A percentile compares a stretch with the other conserved stretches of the same genome.
Conservation (phyloP, 2,329 filamentous ascomycete genomes). For the Huntiella savannae region DNA sequence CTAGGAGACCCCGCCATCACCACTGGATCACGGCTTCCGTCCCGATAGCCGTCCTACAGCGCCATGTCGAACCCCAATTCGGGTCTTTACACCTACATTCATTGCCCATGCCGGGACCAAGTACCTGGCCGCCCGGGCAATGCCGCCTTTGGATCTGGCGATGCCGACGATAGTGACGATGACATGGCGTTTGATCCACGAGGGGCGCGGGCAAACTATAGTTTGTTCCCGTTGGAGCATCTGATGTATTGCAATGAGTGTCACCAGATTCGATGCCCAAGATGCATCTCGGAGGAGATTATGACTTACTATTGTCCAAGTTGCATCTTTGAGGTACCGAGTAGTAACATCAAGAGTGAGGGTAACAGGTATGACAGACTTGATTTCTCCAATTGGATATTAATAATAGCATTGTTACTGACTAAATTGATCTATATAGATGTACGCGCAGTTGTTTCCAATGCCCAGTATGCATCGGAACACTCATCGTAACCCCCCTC, state of each 20-base stretch:
- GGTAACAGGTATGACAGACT: slow-evolving; percentile 55
- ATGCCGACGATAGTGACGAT: slow-evolving; percentile 40
- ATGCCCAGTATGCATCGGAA: slow-evolving; percentile 69
- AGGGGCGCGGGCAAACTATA: slow-evolving; percentile 70
- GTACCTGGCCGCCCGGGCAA: too few relatives aligned
- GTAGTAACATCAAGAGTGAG: slow-evolving; percentile 77
- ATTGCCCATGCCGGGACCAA: slow-evolving; percentile 41
- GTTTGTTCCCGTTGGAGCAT: slow-evolving; percentile 80
- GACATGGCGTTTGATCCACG: slow-evolving; percentile 73
- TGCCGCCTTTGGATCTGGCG: slow-evolving; percentile 1
- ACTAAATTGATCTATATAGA: slow-evolving; percentile 23
- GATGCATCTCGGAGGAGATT: slow-evolving; percentile 85
- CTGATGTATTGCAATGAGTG: slow-evolving; percentile 95
- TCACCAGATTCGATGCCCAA: slow-evolving; percentile 81
- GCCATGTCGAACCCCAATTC: too few relatives aligned
- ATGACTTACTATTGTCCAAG: slow-evolving; percentile 89
- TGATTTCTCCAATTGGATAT: neutral
- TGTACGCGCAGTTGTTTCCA: slow-evolving; percentile 92
- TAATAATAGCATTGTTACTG: neutral
- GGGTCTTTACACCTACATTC: slow-evolving; percentile 43
- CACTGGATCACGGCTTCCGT: too few relatives aligned
- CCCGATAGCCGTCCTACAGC: too few relatives aligned
- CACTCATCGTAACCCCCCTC: slow-evolving; percentile 50
- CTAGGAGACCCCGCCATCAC: neutral
- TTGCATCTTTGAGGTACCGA: slow-evolving; percentile 90